Evolutionary conservation across 202 grass and related monocot species (phyloP), one percentile per base, ranked within the genome.

Genomic region (Setaria viridis): DNA sequence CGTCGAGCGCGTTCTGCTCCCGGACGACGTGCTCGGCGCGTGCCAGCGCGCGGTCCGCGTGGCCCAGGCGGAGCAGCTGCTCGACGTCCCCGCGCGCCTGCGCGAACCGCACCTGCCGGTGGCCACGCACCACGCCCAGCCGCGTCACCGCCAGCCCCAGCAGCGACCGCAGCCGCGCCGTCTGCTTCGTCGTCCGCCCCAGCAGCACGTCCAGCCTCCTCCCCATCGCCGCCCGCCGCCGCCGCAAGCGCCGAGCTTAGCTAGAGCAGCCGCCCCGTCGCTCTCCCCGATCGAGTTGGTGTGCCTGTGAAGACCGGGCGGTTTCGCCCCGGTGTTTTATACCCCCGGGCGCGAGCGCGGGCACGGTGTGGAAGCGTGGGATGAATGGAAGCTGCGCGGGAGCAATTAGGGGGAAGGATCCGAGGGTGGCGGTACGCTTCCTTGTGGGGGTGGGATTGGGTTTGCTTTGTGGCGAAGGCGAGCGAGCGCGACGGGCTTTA

Each of bases 1-100:
- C 87, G 76, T 99, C 97, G 60, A 97, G 72, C 88, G 66, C 91
- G 77, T 89, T 88, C 83, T 85, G 94, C 72, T 97, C 94, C 51
- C 93, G 90, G 71, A 99, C 80, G 62, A 90, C 94, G 69, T 99
- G 90, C 87, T 99, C 97, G 54, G 88, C 92, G n/a, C 94, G 94
- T 2, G 91, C 90, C 30, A 99, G 85, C 9, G 97, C 97, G 41
- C 88, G 90, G 85, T 99, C 97, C 37, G 83, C 43, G 49, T 90
- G 88, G 39, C 94, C 90, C 5, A 97, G 87, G 1, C 79, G 87
- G 21, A 99, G 92, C 86, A 99, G 94, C 88, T 96, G 90, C 46
- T 89, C 88, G 19, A 93, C 97, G 77, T 99, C 94, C 1, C 86
- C 90, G 35, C 92, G 87, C 59, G 92, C 82, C 83, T 94, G 89